These are phyloP conservation scores for Umbelopsis ramanniana DNA, from an alignment of 192 early-diverging fungal species.

Conservation along the genomic window DNA sequence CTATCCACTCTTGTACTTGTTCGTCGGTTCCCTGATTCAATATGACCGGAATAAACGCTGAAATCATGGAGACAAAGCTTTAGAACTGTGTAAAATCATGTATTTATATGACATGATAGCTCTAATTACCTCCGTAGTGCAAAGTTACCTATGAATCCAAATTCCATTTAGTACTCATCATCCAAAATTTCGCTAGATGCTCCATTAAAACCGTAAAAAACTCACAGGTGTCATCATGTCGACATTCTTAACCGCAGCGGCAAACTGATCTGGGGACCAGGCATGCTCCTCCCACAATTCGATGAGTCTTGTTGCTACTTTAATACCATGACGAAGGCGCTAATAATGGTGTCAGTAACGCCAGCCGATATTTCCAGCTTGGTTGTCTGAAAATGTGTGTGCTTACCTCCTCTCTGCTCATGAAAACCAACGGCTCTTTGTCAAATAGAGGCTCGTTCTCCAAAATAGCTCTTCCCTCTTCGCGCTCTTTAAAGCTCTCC, in stretches of 20 bases:
- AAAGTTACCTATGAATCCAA: slow-evolving; percentile 29
- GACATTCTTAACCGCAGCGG: slow-evolving; percentile 30
- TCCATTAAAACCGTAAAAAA: not conserved
- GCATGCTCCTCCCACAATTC: slow-evolving; percentile 40
- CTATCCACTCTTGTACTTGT: slow-evolving; percentile 75
- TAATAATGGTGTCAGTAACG: not conserved
- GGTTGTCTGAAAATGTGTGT: slow-evolving; percentile 28
- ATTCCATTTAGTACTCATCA: not conserved
- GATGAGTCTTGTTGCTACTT: slow-evolving; percentile 29
- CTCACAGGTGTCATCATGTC: slow-evolving; percentile 52
- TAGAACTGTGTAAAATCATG: not conserved
- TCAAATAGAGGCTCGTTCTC: slow-evolving; percentile 60
- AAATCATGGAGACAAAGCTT: slow-evolving; percentile 44
- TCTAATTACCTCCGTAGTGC: slow-evolving; percentile 39
- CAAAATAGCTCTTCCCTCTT: slow-evolving; percentile 50
- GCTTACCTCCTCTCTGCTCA: slow-evolving; percentile 40
- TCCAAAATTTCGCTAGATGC: not conserved
- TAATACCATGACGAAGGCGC: slow-evolving; percentile 23
- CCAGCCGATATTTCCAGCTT: not conserved
- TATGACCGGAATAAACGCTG: slow-evolving; percentile 80
- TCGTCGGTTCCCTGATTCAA: slow-evolving; percentile 70
- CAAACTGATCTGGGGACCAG: slow-evolving; percentile 40
- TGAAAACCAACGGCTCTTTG: slow-evolving; percentile 43
- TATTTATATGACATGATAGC: not conserved
- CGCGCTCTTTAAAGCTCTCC: slow-evolving; percentile 35